These are phyloP conservation scores for Perkinsus marinus DNA, from an alignment of 169 alveolate species.

Conservation along the genomic window DNA sequence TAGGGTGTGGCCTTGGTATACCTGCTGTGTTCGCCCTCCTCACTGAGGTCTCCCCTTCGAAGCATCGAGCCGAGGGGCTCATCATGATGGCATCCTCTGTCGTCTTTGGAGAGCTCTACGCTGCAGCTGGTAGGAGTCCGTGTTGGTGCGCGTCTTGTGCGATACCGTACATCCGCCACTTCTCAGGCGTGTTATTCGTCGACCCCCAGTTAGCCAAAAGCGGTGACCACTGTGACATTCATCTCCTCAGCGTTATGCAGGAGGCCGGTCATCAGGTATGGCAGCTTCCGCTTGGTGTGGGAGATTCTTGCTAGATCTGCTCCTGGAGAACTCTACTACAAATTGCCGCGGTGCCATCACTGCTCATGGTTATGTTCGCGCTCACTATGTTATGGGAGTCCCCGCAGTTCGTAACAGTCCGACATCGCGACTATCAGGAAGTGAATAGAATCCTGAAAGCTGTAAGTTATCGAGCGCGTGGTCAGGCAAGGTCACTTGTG, in stretches of 20 bases:
- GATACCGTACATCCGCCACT: background rate
- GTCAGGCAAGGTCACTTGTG: background rate
- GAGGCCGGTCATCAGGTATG: background rate
- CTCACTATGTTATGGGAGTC: background rate
- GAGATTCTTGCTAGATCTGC: background rate
- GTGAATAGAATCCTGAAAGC: background rate
- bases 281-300: background rate
- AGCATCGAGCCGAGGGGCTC: background rate
- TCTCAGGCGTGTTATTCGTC: background rate
- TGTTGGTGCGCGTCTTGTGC: background rate
- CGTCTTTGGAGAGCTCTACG: background rate
- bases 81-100: background rate
- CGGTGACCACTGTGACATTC: background rate
- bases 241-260: background rate
- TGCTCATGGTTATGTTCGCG: background rate
- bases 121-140: background rate
- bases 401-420: background rate
- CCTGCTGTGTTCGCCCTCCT: background rate
- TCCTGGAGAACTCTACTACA: background rate
- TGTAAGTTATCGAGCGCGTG: background rate
- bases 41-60: background rate
- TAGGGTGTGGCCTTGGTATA: background rate
- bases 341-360: background rate
- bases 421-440: background rate
- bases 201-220: background rate